Evolutionary conservation across 352 stramenopile species (phyloP).

Genomic region (Phytopythium aichiense): DNA sequence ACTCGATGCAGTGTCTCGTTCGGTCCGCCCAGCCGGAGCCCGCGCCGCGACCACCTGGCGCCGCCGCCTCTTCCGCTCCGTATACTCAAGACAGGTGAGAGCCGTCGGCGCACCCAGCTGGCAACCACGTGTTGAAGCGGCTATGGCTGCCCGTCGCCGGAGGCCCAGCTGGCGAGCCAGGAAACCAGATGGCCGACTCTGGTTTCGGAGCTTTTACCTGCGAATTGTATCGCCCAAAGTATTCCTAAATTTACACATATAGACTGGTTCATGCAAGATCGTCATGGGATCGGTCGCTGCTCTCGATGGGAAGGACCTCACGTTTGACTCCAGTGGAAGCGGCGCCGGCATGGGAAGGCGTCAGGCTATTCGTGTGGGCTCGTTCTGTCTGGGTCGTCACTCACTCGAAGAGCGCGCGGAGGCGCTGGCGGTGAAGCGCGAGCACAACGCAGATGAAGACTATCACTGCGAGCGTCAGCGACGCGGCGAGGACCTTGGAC

Average conservation of each 20-base stretch:
- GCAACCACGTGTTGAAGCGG: neutral
- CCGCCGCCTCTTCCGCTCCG: neutral
- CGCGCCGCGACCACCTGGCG: slow-evolving; percentile 1
- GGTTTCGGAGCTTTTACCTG: neutral
- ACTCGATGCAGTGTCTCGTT: neutral
- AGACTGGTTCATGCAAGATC: neutral
- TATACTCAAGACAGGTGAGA: neutral
- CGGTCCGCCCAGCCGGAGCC: slow-evolving; percentile 1
- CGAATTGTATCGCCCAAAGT: neutral
- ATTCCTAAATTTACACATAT: neutral
- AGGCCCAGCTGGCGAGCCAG: neutral
- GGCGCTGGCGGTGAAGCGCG: neutral
- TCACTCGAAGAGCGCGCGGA: slow-evolving; percentile 5
- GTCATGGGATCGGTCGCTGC: neutral
- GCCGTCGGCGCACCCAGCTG: neutral
- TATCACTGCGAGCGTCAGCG: neutral
- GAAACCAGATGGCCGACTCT: neutral
- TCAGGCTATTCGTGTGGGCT: too few relatives aligned
- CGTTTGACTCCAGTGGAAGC: too few relatives aligned
- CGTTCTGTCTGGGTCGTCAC: too few relatives aligned
- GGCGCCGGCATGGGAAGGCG: neutral
- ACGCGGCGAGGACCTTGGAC: slow-evolving; percentile 3
- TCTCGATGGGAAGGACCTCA: neutral
- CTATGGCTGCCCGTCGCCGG: neutral
- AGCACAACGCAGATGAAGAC: slow-evolving; percentile 3